A percentile compares a stretch with the other conserved stretches of the same genome.
Conservation (phyloP, 1,139 yeast genomes). For the Geotrichum histeridarum region DNA sequence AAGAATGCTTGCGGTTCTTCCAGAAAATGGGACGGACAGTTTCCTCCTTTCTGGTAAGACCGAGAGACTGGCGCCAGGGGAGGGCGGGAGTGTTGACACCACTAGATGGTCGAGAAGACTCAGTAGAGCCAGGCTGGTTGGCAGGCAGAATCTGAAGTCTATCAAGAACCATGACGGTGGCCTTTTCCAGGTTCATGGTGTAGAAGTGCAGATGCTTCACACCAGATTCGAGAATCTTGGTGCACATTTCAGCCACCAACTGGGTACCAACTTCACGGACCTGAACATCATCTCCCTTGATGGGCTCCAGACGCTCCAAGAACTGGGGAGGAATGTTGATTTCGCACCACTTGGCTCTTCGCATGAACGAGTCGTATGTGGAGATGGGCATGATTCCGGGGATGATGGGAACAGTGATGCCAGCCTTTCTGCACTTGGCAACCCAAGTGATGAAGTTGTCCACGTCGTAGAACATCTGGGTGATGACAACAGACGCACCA, state of each 20-base stretch:
- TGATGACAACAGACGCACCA: slow-evolving; percentile 88
- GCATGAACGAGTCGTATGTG: slow-evolving; percentile 82
- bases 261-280: slow-evolving; percentile 86
- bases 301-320: slow-evolving; percentile 65
- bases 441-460: slow-evolving; percentile 86
- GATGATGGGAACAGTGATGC: slow-evolving; percentile 81
- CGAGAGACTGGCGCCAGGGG: slow-evolving; percentile 89
- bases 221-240: slow-evolving; percentile 63
- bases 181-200: slow-evolving; percentile 91
- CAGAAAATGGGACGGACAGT: slow-evolving; percentile 91
- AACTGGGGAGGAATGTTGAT: slow-evolving; percentile 73
- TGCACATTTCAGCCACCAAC: slow-evolving; percentile 80
- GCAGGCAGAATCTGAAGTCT: slow-evolving; percentile 53
- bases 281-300: slow-evolving; percentile 82
- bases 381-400: slow-evolving; percentile 99
- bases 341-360: slow-evolving; percentile 94
- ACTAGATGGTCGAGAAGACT: slow-evolving; percentile 19
- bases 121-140: slow-evolving; percentile 30
- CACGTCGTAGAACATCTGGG: slow-evolving; percentile 90
- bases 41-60: slow-evolving; percentile 76
- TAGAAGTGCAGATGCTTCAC: slow-evolving; percentile 89
- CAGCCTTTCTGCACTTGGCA: slow-evolving; percentile 58
- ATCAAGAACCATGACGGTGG: slow-evolving; percentile 85
- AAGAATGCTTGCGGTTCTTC: slow-evolving; percentile 90
- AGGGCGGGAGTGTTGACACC: slow-evolving; percentile 34